Evolutionary conservation across 1,139 yeast genomes (phyloP), one percentile per base, ranked within the genome.

Genomic region (Nadsonia starkeyi-henricii): DNA sequence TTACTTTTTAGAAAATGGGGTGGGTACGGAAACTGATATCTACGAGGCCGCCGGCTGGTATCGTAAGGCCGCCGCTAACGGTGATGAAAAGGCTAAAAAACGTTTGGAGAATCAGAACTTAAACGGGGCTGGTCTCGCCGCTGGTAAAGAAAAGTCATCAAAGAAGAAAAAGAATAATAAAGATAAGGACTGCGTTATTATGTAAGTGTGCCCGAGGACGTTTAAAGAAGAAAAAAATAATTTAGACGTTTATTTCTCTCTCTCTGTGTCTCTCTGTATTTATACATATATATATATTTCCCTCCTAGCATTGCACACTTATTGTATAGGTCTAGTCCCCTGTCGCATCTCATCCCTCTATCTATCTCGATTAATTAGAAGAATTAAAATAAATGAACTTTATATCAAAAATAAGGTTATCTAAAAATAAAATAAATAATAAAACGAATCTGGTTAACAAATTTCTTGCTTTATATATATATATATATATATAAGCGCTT

Each of bases 1-100:
- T 20, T 83, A 83, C 61, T 88, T 89, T 59, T 78, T 78, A 60
- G 95, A 86, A 53, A 77, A 80, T 61, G 97, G 97, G 1, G 78
- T 86, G 55, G 98, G 98, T 2, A 81, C 95, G 61, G 78, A 74
- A 36, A 68, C 72, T 44, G 76, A 84, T 61, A 53, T 65, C 8
- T 62, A 64, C 7, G 77, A 73, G 57, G 83, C 95, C 0, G 78
- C 79, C 59, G 65, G 67, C 44, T 89, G 96, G 96, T 85, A 81
- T 60, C 70, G 71, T 45, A 73, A 70, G 55, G 95, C 95, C 0
- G 89, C 86, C 1, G 77, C 76, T 46, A 75, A 74, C 49, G 88
- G 91, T 3, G 86, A 84, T 56, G 78, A 73, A 51, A 76, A 82
- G 53, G 86, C 94, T n/a, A 54, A 56, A 20, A 61, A 62, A 45